phyloP scores from a whole-genome alignment of 2,329 filamentous ascomycete genomes.

The Annulohypoxylon truncatum region DNA sequence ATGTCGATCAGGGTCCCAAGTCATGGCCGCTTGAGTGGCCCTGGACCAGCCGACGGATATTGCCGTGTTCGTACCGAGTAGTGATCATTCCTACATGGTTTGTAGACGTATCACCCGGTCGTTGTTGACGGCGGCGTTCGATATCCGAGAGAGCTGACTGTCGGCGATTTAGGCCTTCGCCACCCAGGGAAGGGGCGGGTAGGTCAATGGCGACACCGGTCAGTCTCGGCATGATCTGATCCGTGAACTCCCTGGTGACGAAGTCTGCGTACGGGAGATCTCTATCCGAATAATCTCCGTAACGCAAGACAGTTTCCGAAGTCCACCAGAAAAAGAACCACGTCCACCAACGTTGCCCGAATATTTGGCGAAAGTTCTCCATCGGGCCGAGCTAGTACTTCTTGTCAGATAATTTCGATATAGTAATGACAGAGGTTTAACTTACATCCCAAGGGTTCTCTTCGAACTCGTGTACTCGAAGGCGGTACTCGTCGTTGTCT shows the following conservation, averaged over 20 bases:
- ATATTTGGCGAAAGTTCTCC: slow-evolving; percentile 33
- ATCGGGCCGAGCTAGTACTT: slow-evolving; percentile 14
- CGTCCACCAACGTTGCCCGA: slow-evolving; percentile 34
- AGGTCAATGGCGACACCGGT: slow-evolving; percentile 14
- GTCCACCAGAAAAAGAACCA: slow-evolving; percentile 38
- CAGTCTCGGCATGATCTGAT: slow-evolving; percentile 12
- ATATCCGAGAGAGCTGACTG: slow-evolving; percentile 14
- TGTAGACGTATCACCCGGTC: slow-evolving; percentile 12
- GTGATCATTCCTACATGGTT: slow-evolving; percentile 7
- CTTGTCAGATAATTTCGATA: neutral
- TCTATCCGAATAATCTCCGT: slow-evolving; percentile 32
- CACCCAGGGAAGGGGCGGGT: slow-evolving; percentile 20
- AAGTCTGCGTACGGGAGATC: slow-evolving; percentile 34
- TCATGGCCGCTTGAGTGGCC: slow-evolving; percentile 7
- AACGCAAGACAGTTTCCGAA: slow-evolving; percentile 32
- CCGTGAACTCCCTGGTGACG: slow-evolving; percentile 13
- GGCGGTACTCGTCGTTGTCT: slow-evolving; percentile 6
- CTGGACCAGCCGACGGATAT: slow-evolving; percentile 10
- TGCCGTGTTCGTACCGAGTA: neutral
- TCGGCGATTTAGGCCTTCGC: slow-evolving; percentile 16
- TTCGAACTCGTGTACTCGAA: slow-evolving; percentile 15
- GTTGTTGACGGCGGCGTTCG: slow-evolving; percentile 22
- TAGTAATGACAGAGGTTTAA: neutral
- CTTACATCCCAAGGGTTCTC: slow-evolving; percentile 28
- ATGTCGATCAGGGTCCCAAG: neutral